Evolutionary conservation across 2,329 filamentous ascomycete species (phyloP), one percentile per base, ranked within the genome.

Genomic region (Epicoccum sorghinum): DNA sequence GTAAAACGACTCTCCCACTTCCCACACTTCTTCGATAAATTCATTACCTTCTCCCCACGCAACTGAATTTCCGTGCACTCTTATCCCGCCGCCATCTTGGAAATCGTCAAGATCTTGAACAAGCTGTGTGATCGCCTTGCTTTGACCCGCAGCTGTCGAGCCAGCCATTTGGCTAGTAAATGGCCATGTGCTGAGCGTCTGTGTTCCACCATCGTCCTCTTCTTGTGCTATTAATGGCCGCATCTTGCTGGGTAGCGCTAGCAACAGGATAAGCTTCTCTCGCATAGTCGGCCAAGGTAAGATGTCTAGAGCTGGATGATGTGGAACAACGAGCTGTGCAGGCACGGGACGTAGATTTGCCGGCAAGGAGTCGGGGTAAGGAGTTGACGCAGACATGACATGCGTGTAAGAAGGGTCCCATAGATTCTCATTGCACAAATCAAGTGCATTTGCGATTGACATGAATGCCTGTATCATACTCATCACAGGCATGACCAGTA

Each of bases 1-100:
- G 67, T 85, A 86, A 22, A 86, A 69, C n/a, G 78, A 63, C 67
- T 86, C 82, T 1, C 83, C 83, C 10, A 86, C 76, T 66, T 87
- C 84, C 83, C 83, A 87, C 27, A 74, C 75, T 23, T 67, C 65
- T 5, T 76, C 70, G 43, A 82, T 75, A 57, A 79, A 82, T 18
- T 82, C 79, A 57, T 84, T 80, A 0, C 58, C 70, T 64, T 4
- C 80, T 79, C 66, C 78, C 81, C 56, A 86, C 77, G 10, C 79
- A 67, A 46, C 52, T 18, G 51, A 41, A 35, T 67, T 67, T 1
- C 65, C 64, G 60, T 69, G 65, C 10, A 67, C 58, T 22, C 58
- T 45, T 1, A 65, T 81, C 62, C 1, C 83, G 5, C 49, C 55
- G 9, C 52, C 83, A 59, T 86, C 83, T 0, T 77, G 67, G 3